A percentile compares a stretch with the other conserved stretches of the same genome.
phyloP scores from a whole-genome alignment of 2,329 filamentous ascomycete genomes.

The Coniochaeta sp. region DNA sequence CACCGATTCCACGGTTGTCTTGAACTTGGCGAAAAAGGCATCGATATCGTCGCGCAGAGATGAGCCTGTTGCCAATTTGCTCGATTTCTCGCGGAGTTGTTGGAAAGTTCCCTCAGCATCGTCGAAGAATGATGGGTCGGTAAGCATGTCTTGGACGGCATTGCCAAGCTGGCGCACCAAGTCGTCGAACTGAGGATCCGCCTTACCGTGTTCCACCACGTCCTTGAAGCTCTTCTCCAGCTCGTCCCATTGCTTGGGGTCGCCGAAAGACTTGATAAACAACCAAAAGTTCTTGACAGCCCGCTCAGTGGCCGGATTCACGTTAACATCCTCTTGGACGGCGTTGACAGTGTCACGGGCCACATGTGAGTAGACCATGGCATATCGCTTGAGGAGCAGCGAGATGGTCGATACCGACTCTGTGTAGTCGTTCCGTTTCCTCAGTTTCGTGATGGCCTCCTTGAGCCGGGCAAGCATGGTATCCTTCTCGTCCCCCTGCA shows the following conservation, averaged over 20 bases:
- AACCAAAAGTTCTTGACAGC: constrained; percentile 76
- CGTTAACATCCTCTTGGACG: constrained; percentile 62
- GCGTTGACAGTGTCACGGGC: constrained; percentile 59
- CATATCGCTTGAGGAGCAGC: constrained; percentile 70
- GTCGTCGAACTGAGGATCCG: constrained; percentile 76
- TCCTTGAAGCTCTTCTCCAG: constrained; percentile 62
- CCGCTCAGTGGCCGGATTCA: constrained; percentile 67
- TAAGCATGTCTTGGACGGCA: constrained; percentile 73
- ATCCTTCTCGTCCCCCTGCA: constrained; percentile 64
- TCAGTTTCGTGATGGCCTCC: constrained; percentile 64
- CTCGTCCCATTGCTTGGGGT: constrained; percentile 65
- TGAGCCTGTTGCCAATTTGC: constrained; percentile 60
- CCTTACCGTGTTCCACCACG: constrained; percentile 65
- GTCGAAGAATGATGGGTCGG: constrained; percentile 79
- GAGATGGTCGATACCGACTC: constrained; percentile 78
- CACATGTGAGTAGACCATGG: constrained; percentile 67
- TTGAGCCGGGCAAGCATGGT: constrained; percentile 71
- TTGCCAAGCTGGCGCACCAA: constrained; percentile 67
- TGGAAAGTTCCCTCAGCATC: constrained; percentile 53
- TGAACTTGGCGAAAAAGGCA: constrained; percentile 59
- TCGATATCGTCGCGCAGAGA: constrained; percentile 68
- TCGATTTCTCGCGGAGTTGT: constrained; percentile 43
- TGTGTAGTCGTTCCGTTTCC: constrained; percentile 73
- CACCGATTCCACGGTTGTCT: constrained; percentile 61
- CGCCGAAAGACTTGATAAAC: constrained; percentile 73